Evolutionary conservation across 495 filamentous ascomycete species (phyloP).

Genomic region (Podospora sp.): DNA sequence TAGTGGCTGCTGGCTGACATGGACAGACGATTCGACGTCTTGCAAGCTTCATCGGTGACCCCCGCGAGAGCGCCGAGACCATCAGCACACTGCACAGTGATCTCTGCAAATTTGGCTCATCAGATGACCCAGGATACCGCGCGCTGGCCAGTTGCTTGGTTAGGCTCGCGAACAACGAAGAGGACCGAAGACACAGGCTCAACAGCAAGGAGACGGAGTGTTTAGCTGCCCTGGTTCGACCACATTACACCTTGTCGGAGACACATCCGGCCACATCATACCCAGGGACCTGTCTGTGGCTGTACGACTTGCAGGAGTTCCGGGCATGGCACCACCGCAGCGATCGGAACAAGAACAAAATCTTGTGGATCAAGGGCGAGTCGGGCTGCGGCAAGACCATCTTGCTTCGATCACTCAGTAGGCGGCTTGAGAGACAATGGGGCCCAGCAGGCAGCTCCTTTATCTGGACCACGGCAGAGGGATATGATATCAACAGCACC

Average conservation of each 20-base stretch:
- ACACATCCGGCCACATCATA: conserved; percentile 31
- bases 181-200: conserved; percentile 29
- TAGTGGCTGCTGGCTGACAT: conserved; percentile 1
- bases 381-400: conserved; percentile 42
- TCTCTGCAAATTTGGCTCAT: conserved; percentile 37
- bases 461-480: conserved; percentile 34
- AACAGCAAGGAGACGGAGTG: conserved; percentile 35
- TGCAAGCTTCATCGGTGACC: conserved; percentile 39
- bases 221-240: conserved; percentile 27
- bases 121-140: conserved; percentile 34
- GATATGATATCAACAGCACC: conserved; percentile 24
- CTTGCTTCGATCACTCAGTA: conserved; percentile 34
- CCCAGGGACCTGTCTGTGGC: conserved; percentile 41
- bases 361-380: conserved; percentile 42
- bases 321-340: conserved; percentile 41
- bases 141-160: conserved; percentile 26
- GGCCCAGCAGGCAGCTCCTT: conserved; percentile 33
- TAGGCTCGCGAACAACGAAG: conserved; percentile 27
- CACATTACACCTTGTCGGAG: conserved; percentile 19
- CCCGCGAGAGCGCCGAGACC: conserved; percentile 36
- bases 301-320: conserved; percentile 41
- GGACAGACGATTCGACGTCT: conserved; percentile 29
- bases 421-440: conserved; percentile 38
- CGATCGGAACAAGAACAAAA: conserved; percentile 34
- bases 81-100: conserved; percentile 36